A percentile compares a stretch with the other conserved stretches of the same genome.
These are phyloP conservation scores for Nematodospora anomalae DNA, from an alignment of 1,139 yeast species.

Conservation along the genomic window DNA sequence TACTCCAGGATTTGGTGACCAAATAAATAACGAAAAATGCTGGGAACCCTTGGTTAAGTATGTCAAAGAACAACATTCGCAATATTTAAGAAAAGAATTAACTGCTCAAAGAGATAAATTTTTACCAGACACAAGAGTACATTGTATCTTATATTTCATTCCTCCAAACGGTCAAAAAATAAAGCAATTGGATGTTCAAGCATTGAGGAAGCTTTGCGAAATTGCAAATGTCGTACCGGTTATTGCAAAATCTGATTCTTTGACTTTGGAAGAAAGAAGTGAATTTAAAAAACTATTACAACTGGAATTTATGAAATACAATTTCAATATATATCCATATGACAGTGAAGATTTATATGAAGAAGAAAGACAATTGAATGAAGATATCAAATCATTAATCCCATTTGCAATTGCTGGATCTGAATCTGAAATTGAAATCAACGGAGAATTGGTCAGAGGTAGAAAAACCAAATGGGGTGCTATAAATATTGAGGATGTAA, in stretches of 20 bases:
- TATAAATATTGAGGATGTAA: slow-evolving; percentile 87
- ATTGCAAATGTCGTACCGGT: slow-evolving; percentile 94
- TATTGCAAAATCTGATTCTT: slow-evolving; percentile 78
- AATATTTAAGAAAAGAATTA: slow-evolving; percentile 88
- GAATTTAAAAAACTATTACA: slow-evolving; percentile 74
- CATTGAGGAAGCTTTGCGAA: slow-evolving; percentile 81
- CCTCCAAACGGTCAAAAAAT: slow-evolving; percentile 85
- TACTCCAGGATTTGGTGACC: slow-evolving; percentile 98
- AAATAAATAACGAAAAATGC: slow-evolving; percentile 89
- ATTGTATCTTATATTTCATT: slow-evolving; percentile 87
- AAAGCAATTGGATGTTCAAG: slow-evolving; percentile 77
- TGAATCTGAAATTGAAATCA: slow-evolving; percentile 69
- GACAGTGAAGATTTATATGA: slow-evolving; percentile 73
- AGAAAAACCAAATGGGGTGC: slow-evolving; percentile 94
- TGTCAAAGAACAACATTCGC: slow-evolving; percentile 94
- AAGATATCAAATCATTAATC: slow-evolving; percentile 72
- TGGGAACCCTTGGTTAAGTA: slow-evolving; percentile 97
- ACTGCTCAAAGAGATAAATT: slow-evolving; percentile 90
- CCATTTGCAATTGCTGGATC: slow-evolving; percentile 97
- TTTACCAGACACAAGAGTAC: slow-evolving; percentile 90
- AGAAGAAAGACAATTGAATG: slow-evolving; percentile 77
- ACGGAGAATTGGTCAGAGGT: slow-evolving; percentile 82
- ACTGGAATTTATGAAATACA: slow-evolving; percentile 71
- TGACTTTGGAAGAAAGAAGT: slow-evolving; percentile 82
- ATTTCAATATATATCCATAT: slow-evolving; percentile 83